phyloP scores from a whole-genome alignment of 257 asterid species.

The Nicotiana sylvestris region DNA sequence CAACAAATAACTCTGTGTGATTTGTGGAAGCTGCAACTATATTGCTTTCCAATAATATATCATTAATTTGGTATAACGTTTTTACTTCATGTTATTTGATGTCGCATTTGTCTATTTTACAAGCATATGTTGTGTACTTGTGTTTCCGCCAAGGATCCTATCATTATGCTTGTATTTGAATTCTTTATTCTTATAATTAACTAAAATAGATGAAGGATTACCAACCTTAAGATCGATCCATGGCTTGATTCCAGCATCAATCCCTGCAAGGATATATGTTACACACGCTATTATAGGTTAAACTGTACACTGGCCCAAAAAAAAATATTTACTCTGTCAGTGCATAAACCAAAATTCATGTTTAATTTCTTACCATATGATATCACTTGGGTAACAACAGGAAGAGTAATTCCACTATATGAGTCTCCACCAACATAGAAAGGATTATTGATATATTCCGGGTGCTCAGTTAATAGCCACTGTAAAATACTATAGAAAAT shows the following conservation, averaged over 20 bases:
- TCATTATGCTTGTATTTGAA: too few species aligned
- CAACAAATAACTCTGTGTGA: too few species aligned
- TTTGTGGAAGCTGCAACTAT: not conserved
- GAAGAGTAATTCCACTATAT: not conserved
- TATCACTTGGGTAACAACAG: not conserved
- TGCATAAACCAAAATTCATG: not conserved
- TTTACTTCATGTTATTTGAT: too few species aligned
- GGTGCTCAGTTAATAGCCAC: not conserved
- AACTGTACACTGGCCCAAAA: too few species aligned
- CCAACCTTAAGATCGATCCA: conserved; percentile 4
- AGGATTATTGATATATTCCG: not conserved
- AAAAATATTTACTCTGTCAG: too few species aligned
- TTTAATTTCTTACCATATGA: not conserved
- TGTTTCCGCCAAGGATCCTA: too few species aligned
- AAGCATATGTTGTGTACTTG: too few species aligned
- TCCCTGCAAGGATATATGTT: not conserved
- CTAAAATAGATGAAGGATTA: not conserved
- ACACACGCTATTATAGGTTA: too few species aligned
- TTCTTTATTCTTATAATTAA: not conserved
- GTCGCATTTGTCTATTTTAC: too few species aligned
- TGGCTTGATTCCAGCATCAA: not conserved
- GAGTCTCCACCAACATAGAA: conserved; percentile 7
- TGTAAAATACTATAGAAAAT: not conserved
- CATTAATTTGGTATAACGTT: too few species aligned
- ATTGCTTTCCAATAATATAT: too few species aligned